phyloP scores from a whole-genome alignment of 345 rosid genomes.

The Boechera stricta region DNA sequence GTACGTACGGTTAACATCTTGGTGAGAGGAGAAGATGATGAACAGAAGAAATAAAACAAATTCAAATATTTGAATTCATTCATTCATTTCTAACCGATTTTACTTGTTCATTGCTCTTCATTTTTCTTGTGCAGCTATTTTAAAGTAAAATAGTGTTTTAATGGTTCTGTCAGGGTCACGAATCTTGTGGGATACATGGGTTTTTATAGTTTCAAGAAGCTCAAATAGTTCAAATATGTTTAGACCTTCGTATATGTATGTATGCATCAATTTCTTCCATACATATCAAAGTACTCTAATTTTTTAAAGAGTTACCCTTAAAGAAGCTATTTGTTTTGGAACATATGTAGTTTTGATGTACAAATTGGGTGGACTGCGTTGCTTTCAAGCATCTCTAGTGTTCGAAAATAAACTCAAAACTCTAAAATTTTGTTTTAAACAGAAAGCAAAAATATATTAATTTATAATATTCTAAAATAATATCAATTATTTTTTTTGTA shows the following conservation, averaged over 20 bases:
- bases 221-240: background rate
- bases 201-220: background rate
- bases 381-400: conserved; percentile 10
- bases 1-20: conserved; percentile 41
- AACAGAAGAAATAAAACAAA: conserved; percentile 31
- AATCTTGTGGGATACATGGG: conserved; percentile 9
- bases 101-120: background rate
- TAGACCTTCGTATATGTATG: background rate
- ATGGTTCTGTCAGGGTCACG: background rate
- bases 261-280: conserved; percentile 4
- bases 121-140: background rate
- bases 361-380: background rate
- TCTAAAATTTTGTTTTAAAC: background rate
- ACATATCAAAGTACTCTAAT: conserved; percentile 8
- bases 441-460: background rate
- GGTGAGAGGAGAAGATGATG: conserved; percentile 40
- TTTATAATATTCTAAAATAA: background rate
- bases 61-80: background rate
- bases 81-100: conserved; percentile 8
- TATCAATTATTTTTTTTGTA: background rate
- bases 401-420: background rate
- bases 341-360: background rate
- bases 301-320: background rate
- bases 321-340: background rate
- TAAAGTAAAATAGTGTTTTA: background rate